Percentiles rank a stretch among this genome's conserved stretches.
phyloP scores from a whole-genome alignment of 176 grass and related monocot genomes.

The Triticum aestivum region IWGSC_CS_RefSeq_v2.1 NC_057808.1:258485425-258485924 shows the following conservation, averaged over 20 bases:
- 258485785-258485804: not conserved
- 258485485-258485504: not conserved
- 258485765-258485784: not conserved
- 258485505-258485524: not conserved
- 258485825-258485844: not conserved
- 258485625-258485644: not conserved
- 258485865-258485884: not conserved
- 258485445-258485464: constrained; percentile 6
- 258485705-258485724: not conserved
- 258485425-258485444: not conserved
- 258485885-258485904: too few relatives aligned
- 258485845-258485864: not conserved
- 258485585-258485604: not conserved
- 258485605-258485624: not conserved
- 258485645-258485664: not conserved
- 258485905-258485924: too few relatives aligned
- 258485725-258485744: not conserved
- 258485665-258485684: not conserved
- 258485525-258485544: not conserved
- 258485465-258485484: constrained; percentile 3
- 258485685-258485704: not conserved
- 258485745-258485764: not conserved
- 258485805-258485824: not conserved
- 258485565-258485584: not conserved
- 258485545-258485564: not conserved